These are phyloP conservation scores for Bipolaris sorokiniana DNA, from an alignment of 2,329 filamentous ascomycete species.

Conservation along the genomic window DNA sequence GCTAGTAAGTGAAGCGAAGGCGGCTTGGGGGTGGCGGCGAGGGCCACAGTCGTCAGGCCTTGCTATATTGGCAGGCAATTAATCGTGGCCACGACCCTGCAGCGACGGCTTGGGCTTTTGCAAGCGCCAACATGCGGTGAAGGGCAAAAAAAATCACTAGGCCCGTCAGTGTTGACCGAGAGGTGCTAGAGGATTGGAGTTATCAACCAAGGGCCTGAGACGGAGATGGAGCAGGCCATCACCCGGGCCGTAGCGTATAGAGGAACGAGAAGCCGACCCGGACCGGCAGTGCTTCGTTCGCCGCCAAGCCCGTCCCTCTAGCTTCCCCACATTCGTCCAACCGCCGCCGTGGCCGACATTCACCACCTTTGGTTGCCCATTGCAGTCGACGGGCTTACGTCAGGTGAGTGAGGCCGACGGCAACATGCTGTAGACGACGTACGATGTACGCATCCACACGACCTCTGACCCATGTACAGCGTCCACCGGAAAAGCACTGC, in stretches of 20 bases:
- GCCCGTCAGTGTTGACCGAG: constrained; percentile 1
- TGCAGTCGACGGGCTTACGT: background rate
- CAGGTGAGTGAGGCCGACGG: constrained; percentile 6
- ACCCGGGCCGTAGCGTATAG: constrained; percentile 9
- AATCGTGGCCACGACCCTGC: background rate
- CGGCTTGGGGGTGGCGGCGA: constrained; percentile 8
- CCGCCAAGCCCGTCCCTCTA: constrained; percentile 17
- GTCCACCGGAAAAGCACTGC: background rate
- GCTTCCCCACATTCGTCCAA: constrained; percentile 13
- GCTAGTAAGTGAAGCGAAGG: constrained; percentile 2
- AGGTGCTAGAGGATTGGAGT: constrained; percentile 3
- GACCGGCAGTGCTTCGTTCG: constrained; percentile 6
- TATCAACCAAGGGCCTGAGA: constrained; percentile 1
- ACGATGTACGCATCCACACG: background rate
- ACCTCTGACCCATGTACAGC: constrained; percentile 44
- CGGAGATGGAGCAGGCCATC: constrained; percentile 3
- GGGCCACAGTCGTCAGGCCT: constrained; percentile 2
- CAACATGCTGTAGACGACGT: too few species aligned
- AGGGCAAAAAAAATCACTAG: background rate
- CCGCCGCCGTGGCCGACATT: constrained; percentile 1
- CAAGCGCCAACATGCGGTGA: constrained; percentile 11
- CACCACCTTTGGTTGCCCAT: constrained; percentile 4
- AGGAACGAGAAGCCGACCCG: constrained; percentile 4
- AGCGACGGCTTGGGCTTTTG: background rate
- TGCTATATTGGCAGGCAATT: background rate